phyloP scores from a whole-genome alignment of 1,284 basidiomycete genomes.

The Irpex sp. region DNA sequence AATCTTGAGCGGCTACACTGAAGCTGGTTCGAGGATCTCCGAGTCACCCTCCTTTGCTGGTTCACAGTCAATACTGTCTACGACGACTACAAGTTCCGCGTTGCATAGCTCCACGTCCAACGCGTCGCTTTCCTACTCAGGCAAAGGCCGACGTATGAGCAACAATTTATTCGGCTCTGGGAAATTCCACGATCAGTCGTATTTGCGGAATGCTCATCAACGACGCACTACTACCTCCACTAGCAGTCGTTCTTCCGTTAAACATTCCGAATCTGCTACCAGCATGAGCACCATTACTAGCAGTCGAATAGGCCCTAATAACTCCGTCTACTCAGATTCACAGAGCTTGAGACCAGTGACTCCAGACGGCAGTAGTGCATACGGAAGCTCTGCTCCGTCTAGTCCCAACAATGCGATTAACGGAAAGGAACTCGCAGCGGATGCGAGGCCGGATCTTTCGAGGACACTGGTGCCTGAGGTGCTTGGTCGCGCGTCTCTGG shows the following conservation, averaged over 20 bases:
- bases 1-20: conserved; percentile 11
- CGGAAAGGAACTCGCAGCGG: conserved; percentile 16
- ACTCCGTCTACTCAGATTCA: conserved; percentile 41
- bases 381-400: conserved; percentile 38
- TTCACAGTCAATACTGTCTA: conserved; percentile 42
- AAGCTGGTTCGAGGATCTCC: conserved; percentile 30
- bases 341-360: conserved; percentile 45
- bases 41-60: conserved; percentile 18
- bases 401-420: conserved; percentile 45
- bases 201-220: conserved; percentile 50
- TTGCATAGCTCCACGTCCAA: conserved; percentile 37
- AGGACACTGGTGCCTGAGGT: conserved; percentile 48
- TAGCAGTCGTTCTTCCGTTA: conserved; percentile 46
- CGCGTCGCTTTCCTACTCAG: conserved; percentile 32
- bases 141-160: conserved; percentile 57
- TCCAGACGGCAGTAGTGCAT: conserved; percentile 42
- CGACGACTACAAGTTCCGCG: conserved; percentile 37
- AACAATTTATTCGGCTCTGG: conserved; percentile 83
- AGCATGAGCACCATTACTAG: conserved; percentile 32
- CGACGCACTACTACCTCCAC: conserved; percentile 32
- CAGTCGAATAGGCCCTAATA: conserved; percentile 25
- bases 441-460: conserved; percentile 32
- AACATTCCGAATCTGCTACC: conserved; percentile 44
- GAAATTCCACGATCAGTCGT: conserved; percentile 66
- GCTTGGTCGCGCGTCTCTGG: conserved; percentile 63